Percentiles rank a stretch among this genome's conserved stretches.
Conservation (phyloP, 2,329 filamentous ascomycete species). For the Chrysoporthe cubensis region DNA sequence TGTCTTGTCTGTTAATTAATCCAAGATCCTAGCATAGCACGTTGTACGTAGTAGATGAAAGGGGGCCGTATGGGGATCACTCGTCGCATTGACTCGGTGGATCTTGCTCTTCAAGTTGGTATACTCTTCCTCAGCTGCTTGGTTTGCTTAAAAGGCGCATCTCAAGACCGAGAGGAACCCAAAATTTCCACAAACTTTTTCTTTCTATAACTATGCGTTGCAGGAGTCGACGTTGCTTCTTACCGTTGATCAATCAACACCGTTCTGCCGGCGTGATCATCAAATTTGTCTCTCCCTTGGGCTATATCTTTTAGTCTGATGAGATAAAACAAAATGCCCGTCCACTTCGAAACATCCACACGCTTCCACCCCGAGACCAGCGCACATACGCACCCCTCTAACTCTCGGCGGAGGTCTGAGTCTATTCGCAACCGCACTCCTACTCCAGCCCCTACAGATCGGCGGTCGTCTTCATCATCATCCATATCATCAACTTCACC, state of each 20-base stretch:
- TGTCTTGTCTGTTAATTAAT: conserved; percentile 15
- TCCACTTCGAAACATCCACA: conserved; percentile 26
- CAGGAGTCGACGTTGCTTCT: conserved; percentile 20
- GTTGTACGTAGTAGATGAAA: conserved; percentile 5
- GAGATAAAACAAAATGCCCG: conserved; percentile 20
- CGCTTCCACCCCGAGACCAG: conserved; percentile 26
- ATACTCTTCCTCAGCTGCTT: conserved; percentile 4
- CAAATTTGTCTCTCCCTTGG: background rate
- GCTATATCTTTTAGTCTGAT: background rate
- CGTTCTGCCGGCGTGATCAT: conserved; percentile 8
- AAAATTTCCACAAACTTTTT: background rate
- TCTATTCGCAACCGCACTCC: conserved; percentile 24
- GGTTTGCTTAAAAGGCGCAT: background rate
- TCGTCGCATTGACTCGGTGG: background rate
- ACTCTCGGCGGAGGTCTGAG: conserved; percentile 16
- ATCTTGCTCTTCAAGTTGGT: background rate
- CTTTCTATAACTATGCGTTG: conserved; percentile 7
- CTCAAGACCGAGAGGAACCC: background rate
- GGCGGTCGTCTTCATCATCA: conserved; percentile 21
- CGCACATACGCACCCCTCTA: conserved; percentile 21
- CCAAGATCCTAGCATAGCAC: conserved; percentile 6
- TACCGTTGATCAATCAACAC: background rate
- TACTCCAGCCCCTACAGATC: conserved; percentile 21
- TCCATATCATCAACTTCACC: conserved; percentile 16
- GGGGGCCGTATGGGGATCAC: conserved; percentile 13